phyloP scores from a whole-genome alignment of 352 stramenopile species.

The Phytophthora hibernalis region DNA sequence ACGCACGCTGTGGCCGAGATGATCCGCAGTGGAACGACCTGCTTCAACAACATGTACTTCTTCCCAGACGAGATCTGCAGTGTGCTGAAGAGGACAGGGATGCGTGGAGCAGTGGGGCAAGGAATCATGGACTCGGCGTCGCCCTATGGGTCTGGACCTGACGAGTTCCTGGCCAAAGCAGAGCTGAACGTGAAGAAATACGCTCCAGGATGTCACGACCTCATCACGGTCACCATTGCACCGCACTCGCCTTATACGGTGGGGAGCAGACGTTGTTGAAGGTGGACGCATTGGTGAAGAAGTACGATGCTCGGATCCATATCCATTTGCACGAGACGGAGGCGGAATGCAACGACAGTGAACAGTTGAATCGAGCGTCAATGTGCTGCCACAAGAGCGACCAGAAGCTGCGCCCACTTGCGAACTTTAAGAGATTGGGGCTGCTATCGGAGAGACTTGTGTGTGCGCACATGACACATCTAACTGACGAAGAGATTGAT shows the following conservation, averaged over 20 bases:
- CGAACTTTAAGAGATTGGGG: slow-evolving; percentile 78
- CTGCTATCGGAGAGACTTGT: slow-evolving; percentile 68
- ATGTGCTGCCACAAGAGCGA: slow-evolving; percentile 80
- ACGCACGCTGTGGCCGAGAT: slow-evolving; percentile 80
- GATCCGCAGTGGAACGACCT: slow-evolving; percentile 83
- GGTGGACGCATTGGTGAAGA: slow-evolving; percentile 41
- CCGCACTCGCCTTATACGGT: slow-evolving; percentile 87
- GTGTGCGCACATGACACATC: slow-evolving; percentile 77
- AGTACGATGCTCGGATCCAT: slow-evolving; percentile 69
- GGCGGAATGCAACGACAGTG: slow-evolving; percentile 76
- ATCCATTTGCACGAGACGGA: slow-evolving; percentile 86
- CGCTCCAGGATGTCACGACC: slow-evolving; percentile 42
- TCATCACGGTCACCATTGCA: slow-evolving; percentile 58
- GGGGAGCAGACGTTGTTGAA: slow-evolving; percentile 58
- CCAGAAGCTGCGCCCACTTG: slow-evolving; percentile 63
- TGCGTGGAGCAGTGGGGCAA: slow-evolving; percentile 68
- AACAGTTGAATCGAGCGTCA: slow-evolving; percentile 55
- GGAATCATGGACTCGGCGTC: slow-evolving; percentile 74
- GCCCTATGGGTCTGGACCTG: slow-evolving; percentile 51
- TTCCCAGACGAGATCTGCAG: slow-evolving; percentile 60
- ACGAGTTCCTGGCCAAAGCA: slow-evolving; percentile 76
- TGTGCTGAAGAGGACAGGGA: slow-evolving; percentile 63
- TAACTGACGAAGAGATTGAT: slow-evolving; percentile 84
- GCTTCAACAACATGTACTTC: slow-evolving; percentile 93
- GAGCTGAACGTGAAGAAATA: slow-evolving; percentile 61